Evolutionary conservation across 768 basidiomycete genomes (phyloP).

Genomic region (Serendipita sp.): DNA sequence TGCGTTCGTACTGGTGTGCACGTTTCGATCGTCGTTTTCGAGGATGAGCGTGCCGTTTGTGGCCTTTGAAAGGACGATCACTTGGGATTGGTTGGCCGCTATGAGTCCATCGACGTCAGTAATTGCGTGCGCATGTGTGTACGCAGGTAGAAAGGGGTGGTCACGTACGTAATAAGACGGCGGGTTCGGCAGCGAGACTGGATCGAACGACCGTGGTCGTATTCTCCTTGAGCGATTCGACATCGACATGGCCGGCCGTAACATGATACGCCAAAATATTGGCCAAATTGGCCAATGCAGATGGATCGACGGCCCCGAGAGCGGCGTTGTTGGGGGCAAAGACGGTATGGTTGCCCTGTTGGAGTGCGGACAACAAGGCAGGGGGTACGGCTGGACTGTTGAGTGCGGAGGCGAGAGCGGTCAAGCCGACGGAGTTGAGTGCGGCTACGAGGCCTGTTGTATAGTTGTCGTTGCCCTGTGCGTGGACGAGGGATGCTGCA

Average conservation of each 20-base stretch:
- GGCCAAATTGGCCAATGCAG: constrained; percentile 25
- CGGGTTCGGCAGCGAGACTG: constrained; percentile 31
- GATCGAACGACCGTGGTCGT: constrained; percentile 44
- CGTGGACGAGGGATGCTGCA: constrained; percentile 17
- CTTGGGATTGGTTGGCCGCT: constrained; percentile 43
- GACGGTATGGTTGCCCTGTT: constrained; percentile 27
- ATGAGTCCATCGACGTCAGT: neutral
- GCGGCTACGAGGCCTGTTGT: constrained; percentile 21
- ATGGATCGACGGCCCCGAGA: constrained; percentile 20
- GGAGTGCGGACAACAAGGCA: constrained; percentile 9
- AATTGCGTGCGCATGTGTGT: neutral
- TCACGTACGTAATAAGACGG: constrained; percentile 25
- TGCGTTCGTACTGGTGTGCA: constrained; percentile 21
- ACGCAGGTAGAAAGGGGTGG: neutral
- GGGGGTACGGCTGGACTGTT: neutral
- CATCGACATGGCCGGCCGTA: constrained; percentile 31
- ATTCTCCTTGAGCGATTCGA: constrained; percentile 22
- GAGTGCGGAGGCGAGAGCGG: constrained; percentile 20
- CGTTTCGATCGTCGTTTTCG: constrained; percentile 21
- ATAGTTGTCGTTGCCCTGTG: constrained; percentile 16
- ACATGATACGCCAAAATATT: constrained; percentile 42
- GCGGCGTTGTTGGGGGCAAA: constrained; percentile 44
- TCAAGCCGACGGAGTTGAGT: constrained; percentile 26
- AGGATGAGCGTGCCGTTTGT: constrained; percentile 26
- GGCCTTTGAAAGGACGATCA: constrained; percentile 29